Conservation (phyloP, 2,329 filamentous ascomycete species). For the Metarhizium anisopliae region DNA sequence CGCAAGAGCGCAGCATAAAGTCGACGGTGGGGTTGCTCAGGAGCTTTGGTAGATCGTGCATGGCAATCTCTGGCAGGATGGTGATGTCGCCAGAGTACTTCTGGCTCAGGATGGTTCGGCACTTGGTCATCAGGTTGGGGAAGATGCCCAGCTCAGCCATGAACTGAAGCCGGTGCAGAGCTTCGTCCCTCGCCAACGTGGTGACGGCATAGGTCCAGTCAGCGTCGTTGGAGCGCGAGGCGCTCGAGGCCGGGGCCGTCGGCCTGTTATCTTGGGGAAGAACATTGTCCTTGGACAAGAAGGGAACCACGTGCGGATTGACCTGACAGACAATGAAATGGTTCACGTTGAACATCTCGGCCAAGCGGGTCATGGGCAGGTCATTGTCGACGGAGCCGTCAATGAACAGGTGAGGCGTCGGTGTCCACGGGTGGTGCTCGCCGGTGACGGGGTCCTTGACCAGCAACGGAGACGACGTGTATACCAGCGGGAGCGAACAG, state of each 20-base stretch:
- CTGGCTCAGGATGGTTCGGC: conserved; percentile 74
- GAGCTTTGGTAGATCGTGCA: conserved; percentile 65
- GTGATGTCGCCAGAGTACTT: conserved; percentile 94
- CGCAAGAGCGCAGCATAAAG: conserved; percentile 74
- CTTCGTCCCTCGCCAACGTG: conserved; percentile 68
- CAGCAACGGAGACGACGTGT: conserved; percentile 67
- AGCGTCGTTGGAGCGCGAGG: conserved; percentile 26
- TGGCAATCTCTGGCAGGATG: conserved; percentile 72
- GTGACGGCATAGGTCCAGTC: conserved; percentile 60
- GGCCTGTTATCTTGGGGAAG: conserved; percentile 28
- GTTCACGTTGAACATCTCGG: conserved; percentile 97
- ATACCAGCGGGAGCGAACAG: conserved; percentile 83
- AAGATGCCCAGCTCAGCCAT: conserved; percentile 74
- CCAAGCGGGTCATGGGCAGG: conserved; percentile 78
- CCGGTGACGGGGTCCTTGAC: conserved; percentile 80
- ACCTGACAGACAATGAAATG: conserved; percentile 97
- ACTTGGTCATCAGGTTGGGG: conserved; percentile 69
- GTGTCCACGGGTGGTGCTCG: conserved; percentile 73
- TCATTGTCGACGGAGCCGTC: conserved; percentile 95
- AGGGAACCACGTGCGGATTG: conserved; percentile 87
- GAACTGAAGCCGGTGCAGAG: conserved; percentile 70
- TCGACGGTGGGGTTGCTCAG: conserved; percentile 76
- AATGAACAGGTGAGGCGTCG: conserved; percentile 77
- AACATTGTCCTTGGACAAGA: conserved; percentile 66
- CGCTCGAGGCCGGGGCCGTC: conserved; percentile 15